Evolutionary conservation across 2,329 filamentous ascomycete genomes (phyloP).

Genomic region (Albophoma yamanashiensis): DNA sequence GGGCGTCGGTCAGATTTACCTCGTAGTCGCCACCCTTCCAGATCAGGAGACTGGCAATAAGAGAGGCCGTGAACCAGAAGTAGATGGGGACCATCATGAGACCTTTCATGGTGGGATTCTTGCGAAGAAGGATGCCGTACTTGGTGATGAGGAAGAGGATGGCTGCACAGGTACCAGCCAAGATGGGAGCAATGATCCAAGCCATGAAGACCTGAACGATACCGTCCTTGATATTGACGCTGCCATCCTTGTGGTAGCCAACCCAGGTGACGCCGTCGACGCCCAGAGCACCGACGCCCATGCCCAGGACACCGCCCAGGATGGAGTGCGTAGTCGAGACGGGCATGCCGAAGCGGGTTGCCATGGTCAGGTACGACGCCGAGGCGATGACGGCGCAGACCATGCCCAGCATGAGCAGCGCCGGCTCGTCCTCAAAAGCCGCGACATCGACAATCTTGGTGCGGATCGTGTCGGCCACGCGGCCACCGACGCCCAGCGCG

Average conservation of each 20-base stretch:
- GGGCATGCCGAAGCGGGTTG: slow-evolving; percentile 42
- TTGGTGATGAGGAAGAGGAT: slow-evolving; percentile 47
- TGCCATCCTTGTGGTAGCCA: slow-evolving; percentile 27
- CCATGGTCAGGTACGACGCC: slow-evolving; percentile 44
- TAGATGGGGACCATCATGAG: slow-evolving; percentile 44
- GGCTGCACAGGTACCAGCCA: slow-evolving; percentile 41
- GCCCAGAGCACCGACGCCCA: slow-evolving; percentile 46
- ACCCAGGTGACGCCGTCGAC: slow-evolving; percentile 42
- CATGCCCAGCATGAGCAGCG: slow-evolving; percentile 48
- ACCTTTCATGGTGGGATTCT: slow-evolving; percentile 40
- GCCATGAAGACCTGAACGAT: slow-evolving; percentile 51
- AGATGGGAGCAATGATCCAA: slow-evolving; percentile 48
- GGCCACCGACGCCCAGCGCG: slow-evolving; percentile 47
- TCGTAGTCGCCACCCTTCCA: slow-evolving; percentile 37
- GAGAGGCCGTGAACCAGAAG: slow-evolving; percentile 42
- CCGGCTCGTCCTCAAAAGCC: slow-evolving; percentile 35
- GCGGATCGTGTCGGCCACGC: slow-evolving; percentile 50
- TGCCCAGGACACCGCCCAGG: slow-evolving; percentile 47
- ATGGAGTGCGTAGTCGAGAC: slow-evolving; percentile 53
- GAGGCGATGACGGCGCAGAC: slow-evolving; percentile 43
- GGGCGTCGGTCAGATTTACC: slow-evolving; percentile 34
- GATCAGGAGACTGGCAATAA: slow-evolving; percentile 51
- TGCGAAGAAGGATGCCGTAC: slow-evolving; percentile 42
- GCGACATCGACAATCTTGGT: slow-evolving; percentile 44
- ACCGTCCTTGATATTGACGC: slow-evolving; percentile 28